Conservation (phyloP, 257 asterid species). For the Datura wrightii region DNA sequence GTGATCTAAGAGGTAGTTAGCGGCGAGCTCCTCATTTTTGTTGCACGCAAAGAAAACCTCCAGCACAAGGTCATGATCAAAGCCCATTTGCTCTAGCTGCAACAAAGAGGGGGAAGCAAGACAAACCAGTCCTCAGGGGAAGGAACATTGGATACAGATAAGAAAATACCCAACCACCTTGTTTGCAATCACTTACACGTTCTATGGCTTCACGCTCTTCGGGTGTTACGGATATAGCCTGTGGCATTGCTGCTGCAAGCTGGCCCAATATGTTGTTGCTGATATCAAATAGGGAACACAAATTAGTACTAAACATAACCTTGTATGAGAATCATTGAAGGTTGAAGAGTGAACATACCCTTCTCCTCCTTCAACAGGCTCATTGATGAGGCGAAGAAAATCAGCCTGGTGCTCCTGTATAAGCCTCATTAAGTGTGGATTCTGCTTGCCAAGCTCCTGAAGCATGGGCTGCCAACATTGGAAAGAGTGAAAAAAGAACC, state of each 20-base stretch:
- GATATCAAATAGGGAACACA: slow-evolving; percentile 31
- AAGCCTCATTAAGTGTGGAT: slow-evolving; percentile 74
- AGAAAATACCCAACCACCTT: background rate
- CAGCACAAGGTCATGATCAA: slow-evolving; percentile 71
- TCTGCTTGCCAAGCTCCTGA: slow-evolving; percentile 86
- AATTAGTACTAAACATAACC: slow-evolving; percentile 13
- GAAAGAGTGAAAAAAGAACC: slow-evolving; percentile 34
- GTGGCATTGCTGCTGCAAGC: slow-evolving; percentile 72
- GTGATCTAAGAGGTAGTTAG: slow-evolving; percentile 92
- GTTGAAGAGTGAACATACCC: slow-evolving; percentile 46
- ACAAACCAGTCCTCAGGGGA: background rate
- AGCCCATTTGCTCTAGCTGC: slow-evolving; percentile 96
- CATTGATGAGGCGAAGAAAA: slow-evolving; percentile 83
- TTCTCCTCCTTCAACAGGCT: slow-evolving; percentile 86
- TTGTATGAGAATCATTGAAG: background rate
- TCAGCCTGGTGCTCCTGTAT: slow-evolving; percentile 88
- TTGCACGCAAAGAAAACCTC: slow-evolving; percentile 88
- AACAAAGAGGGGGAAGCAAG: background rate
- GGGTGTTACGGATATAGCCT: slow-evolving; percentile 66
- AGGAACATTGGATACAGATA: background rate
- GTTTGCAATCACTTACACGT: slow-evolving; percentile 52
- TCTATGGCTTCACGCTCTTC: slow-evolving; percentile 80
- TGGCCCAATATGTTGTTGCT: slow-evolving; percentile 59
- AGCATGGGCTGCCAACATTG: slow-evolving; percentile 77
- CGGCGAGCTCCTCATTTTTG: slow-evolving; percentile 92